Base-by-base conservation (phyloP, 2,329 filamentous ascomycete genomes). In the Emydomyces testavorans region DNA sequence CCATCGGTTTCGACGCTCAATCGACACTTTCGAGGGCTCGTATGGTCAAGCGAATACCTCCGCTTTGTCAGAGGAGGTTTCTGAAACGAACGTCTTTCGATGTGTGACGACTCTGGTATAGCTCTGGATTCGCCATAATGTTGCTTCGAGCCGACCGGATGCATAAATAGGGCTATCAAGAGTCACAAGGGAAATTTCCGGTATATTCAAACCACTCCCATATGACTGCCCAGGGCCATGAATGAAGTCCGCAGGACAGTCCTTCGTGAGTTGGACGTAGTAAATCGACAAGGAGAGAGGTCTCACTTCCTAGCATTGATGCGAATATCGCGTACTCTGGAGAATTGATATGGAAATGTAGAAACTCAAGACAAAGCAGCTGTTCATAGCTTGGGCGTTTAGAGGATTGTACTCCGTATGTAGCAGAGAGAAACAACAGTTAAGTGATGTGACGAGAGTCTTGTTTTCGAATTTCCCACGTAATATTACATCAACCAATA, bases 111-210 rank as follows among this genome's bases (percentile, higher is more conserved):
- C 40, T 46, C 28, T 6, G 56, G 32, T 2, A 62, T 58, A 28
- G 63, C 60, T 13, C 60, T 59, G 6, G 63, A 60, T 40, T 66
- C 64, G 49, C 65, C 64, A 26, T 16, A 20, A 10, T 44, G 7
- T 13, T 29, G 32, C n/a, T 37, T 21, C 21, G 15, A 15, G 13
- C 15, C 20, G 15, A 29, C 32, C 3, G 42, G 32, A 45, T 28
- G 34, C 42, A 45, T 45, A 37, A 37, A 31, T 18, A 7, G 10
- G n/a, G 16, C 4, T 28, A 8, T 26, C 18, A 13, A 36, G 13
- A 11, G 31, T 16, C 41, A 36, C 18, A 44, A 35, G 24, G n/a
- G n/a, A 28, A 20, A 6, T 2, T 20, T 45, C 13, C 8, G 6
- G 10, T 5, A 20, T 20, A 7, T 3, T 15, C 15, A 6, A 2